Conservation (phyloP, 331 rosid genomes). For the Malus hybrid region DNA sequence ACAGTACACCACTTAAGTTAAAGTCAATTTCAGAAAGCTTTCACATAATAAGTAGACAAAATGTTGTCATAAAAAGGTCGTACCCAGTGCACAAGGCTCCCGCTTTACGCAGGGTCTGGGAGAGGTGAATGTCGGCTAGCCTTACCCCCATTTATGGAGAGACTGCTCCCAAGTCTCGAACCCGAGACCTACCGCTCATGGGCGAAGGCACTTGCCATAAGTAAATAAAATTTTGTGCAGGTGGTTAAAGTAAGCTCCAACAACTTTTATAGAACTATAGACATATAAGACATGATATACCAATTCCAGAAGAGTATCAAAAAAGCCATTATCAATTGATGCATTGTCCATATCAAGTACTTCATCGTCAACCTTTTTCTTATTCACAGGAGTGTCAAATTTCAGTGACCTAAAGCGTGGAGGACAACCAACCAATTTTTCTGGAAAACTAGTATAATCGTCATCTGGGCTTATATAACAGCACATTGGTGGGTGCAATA, state of each 20-base stretch:
- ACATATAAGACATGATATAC: slow-evolving; percentile 30
- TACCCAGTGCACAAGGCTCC: too few relatives aligned
- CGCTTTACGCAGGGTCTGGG: too few relatives aligned
- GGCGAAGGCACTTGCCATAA: too few relatives aligned
- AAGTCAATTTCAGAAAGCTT: not conserved
- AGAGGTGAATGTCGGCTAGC: too few relatives aligned
- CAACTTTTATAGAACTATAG: not conserved
- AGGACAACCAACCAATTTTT: slow-evolving; percentile 45
- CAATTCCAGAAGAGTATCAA: slow-evolving; percentile 48
- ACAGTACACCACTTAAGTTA: not conserved
- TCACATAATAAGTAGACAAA: not conserved
- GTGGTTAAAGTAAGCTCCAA: not conserved
- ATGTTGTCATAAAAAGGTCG: too few relatives aligned
- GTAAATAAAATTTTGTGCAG: not conserved
- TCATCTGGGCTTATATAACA: slow-evolving; percentile 45
- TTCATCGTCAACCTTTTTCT: not conserved
- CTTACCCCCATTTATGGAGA: too few relatives aligned
- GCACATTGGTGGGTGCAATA: slow-evolving; percentile 41
- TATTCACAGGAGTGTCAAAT: slow-evolving; percentile 53
- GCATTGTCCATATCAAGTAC: slow-evolving; percentile 5
- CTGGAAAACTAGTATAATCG: slow-evolving; percentile 4
- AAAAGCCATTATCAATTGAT: slow-evolving; percentile 28
- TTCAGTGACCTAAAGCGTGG: slow-evolving; percentile 46
- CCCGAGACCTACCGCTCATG: too few relatives aligned
- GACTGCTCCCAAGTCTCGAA: too few relatives aligned